These are phyloP conservation scores for Mycena rosella DNA, from an alignment of 768 basidiomycete genomes.

Conservation along the genomic window DNA sequence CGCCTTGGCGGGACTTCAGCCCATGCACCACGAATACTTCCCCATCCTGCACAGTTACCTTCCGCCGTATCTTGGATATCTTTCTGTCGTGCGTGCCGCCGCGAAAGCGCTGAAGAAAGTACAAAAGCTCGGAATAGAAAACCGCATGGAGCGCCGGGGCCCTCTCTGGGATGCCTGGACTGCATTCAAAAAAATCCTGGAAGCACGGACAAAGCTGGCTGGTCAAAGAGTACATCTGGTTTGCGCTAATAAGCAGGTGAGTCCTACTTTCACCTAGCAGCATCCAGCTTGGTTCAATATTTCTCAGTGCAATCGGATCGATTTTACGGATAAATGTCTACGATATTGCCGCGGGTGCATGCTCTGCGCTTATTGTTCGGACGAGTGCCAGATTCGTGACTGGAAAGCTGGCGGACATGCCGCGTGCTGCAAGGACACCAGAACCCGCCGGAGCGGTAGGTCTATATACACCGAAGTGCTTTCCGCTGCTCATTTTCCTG, in stretches of 20 bases:
- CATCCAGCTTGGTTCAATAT: not conserved
- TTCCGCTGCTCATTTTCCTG: not conserved
- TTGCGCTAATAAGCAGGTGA: conserved; percentile 9
- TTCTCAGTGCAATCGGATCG: conserved; percentile 20
- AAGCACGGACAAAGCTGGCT: conserved; percentile 15
- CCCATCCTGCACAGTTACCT: not conserved
- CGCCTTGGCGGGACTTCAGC: conserved; percentile 2
- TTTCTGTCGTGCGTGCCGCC: conserved; percentile 16
- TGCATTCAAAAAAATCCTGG: conserved; percentile 10
- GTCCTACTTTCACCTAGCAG: not conserved
- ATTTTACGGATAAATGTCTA: conserved; percentile 15
- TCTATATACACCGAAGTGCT: not conserved
- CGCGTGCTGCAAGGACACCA: conserved; percentile 5
- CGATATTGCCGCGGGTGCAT: conserved; percentile 20
- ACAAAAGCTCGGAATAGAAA: not conserved
- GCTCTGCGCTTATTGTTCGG: conserved; percentile 10
- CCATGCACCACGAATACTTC: not conserved
- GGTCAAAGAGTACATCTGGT: conserved; percentile 4
- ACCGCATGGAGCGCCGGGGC: conserved; percentile 11
- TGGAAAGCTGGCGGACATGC: conserved; percentile 11
- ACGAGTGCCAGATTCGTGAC: conserved; percentile 6
- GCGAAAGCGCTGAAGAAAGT: conserved; percentile 16
- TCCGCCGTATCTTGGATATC: conserved; percentile 5
- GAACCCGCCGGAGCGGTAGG: conserved; percentile 4
- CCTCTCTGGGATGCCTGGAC: conserved; percentile 8